Percentiles rank a stretch among this genome's conserved stretches.
Conservation (phyloP, 352 stramenopile species). For the Phytophthora crassamura region DNA sequence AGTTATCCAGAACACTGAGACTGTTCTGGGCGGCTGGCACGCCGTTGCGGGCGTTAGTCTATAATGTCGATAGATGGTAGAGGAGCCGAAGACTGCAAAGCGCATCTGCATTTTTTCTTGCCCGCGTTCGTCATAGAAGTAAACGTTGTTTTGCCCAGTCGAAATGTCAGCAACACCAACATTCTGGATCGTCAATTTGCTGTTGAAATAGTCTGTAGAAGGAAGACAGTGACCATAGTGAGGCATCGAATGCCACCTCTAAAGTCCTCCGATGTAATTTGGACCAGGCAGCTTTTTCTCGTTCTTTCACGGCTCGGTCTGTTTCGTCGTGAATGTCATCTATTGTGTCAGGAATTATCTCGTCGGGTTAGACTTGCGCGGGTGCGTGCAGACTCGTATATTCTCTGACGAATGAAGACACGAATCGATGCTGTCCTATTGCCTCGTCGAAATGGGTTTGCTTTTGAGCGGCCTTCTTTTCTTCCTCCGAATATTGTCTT, state of each 20-base stretch:
- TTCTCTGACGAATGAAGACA: too few species aligned
- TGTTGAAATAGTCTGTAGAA: conserved; percentile 22
- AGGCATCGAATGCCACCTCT: conserved; percentile 14
- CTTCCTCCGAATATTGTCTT: too few species aligned
- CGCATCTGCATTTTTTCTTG: conserved; percentile 13
- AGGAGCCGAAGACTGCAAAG: conserved; percentile 4
- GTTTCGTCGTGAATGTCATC: background rate
- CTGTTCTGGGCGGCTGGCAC: background rate
- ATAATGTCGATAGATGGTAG: conserved; percentile 1
- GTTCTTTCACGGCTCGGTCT: background rate
- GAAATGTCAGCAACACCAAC: conserved; percentile 15
- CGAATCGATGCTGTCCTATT: too few species aligned
- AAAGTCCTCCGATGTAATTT: conserved; percentile 22
- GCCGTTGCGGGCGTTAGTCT: conserved; percentile 1
- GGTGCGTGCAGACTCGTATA: too few species aligned
- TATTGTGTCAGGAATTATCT: too few species aligned
- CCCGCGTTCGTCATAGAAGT: conserved; percentile 10
- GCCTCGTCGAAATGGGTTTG: too few species aligned
- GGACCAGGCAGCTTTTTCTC: background rate
- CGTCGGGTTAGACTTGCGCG: too few species aligned
- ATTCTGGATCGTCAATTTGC: conserved; percentile 18
- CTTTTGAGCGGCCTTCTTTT: too few species aligned
- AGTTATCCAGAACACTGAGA: conserved; percentile 16
- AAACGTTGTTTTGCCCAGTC: conserved; percentile 1
- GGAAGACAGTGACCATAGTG: conserved; percentile 10